Conservation (phyloP, 345 rosid genomes). For the Lepidium didymum region DNA sequence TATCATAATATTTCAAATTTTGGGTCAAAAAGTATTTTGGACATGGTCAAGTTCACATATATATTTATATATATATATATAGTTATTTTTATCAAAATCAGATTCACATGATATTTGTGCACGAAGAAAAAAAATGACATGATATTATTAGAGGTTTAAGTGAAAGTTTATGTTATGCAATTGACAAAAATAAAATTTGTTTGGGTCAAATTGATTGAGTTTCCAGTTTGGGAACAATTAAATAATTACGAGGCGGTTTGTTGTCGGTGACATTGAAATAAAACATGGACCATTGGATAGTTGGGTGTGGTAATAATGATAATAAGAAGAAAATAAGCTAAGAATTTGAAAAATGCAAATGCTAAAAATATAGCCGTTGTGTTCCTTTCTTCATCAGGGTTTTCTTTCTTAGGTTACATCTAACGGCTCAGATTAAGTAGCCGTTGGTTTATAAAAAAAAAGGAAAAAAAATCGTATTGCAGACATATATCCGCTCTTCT, state of each 20-base stretch:
- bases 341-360: conserved; percentile 36
- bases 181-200: no score
- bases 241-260: not conserved
- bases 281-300: conserved; percentile 4
- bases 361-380: conserved; percentile 43
- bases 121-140: no score
- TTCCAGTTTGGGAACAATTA: not conserved
- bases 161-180: no score
- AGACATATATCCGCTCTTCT: conserved; percentile 59
- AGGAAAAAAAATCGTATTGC: not conserved
- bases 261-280: conserved; percentile 18
- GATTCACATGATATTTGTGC: no score
- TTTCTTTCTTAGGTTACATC: conserved; percentile 27
- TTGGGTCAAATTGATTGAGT: not conserved
- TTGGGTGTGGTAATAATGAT: not conserved
- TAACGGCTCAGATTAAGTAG: conserved; percentile 57
- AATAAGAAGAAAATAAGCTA: conserved; percentile 8
- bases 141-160: no score
- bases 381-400: conserved; percentile 16
- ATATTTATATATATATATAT: no score
- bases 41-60: no score
- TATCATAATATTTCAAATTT: no score
- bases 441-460: conserved; percentile 62
- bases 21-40: no score
- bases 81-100: no score